These are phyloP conservation scores for Hortaea werneckii DNA, from an alignment of 2,329 filamentous ascomycete species.

Conservation along the genomic window DNA sequence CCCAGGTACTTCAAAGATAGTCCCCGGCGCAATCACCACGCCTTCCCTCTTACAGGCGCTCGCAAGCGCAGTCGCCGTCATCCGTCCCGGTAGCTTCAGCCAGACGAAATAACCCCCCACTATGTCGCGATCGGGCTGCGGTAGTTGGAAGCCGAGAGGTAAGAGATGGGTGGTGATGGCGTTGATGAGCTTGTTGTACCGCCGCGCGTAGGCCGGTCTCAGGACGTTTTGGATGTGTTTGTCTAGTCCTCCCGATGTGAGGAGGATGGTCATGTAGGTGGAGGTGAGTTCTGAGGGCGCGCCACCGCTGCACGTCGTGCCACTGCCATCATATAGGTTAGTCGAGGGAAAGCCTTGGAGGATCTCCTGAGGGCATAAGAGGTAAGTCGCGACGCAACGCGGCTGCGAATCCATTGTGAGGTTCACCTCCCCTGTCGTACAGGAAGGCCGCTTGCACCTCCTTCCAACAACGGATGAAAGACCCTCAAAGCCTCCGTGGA, in stretches of 20 bases:
- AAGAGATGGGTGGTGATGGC: conserved; percentile 51
- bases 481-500: no score
- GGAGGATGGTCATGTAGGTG: conserved; percentile 45
- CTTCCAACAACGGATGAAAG: no score
- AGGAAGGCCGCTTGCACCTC: no score
- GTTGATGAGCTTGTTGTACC: conserved; percentile 46
- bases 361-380: no score
- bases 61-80: conserved; percentile 48
- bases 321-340: conserved; percentile 30
- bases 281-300: conserved; percentile 50
- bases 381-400: no score
- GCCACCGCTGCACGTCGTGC: conserved; percentile 49
- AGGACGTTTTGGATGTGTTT: conserved; percentile 43
- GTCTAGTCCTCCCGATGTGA: conserved; percentile 43
- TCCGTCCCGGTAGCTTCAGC: conserved; percentile 51
- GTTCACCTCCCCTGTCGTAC: no score
- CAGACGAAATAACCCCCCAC: conserved; percentile 84
- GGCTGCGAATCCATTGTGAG: no score
- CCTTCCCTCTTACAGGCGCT: conserved; percentile 51
- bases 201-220: conserved; percentile 45
- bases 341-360: no score
- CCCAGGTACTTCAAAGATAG: conserved; percentile 52
- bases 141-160: conserved; percentile 50
- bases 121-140: conserved; percentile 35
- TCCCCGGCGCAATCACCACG: conserved; percentile 57